Conservation (phyloP, 2,329 filamentous ascomycete species). For the Hymenotorrendiella dingleyae region DNA sequence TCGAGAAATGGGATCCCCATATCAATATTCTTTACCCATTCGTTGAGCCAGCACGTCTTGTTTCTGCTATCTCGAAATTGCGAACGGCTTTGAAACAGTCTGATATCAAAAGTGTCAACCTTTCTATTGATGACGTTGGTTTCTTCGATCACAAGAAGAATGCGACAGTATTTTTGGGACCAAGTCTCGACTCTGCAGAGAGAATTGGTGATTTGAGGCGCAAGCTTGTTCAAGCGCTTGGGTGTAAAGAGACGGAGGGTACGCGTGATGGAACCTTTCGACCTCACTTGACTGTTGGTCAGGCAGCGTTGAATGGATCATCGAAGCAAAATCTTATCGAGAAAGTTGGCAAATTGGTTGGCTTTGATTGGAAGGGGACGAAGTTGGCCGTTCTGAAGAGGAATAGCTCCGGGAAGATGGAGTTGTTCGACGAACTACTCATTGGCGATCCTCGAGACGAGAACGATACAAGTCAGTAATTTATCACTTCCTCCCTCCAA, state of each 20-base stretch:
- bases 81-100: slow-evolving; percentile 38
- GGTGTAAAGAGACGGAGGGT: slow-evolving; percentile 13
- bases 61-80: slow-evolving; percentile 17
- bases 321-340: slow-evolving; percentile 44
- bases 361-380: slow-evolving; percentile 42
- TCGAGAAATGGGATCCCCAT: slow-evolving; percentile 59
- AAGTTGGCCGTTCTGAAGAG: slow-evolving; percentile 49
- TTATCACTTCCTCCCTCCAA: too few relatives aligned
- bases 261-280: slow-evolving; percentile 16
- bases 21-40: slow-evolving; percentile 64
- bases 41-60: slow-evolving; percentile 42
- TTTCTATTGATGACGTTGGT: slow-evolving; percentile 7
- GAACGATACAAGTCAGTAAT: too few relatives aligned
- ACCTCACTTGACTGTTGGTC: slow-evolving; percentile 54
- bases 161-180: slow-evolving; percentile 18
- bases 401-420: slow-evolving; percentile 46
- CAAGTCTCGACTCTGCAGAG: slow-evolving; percentile 6
- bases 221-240: slow-evolving; percentile 6
- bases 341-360: slow-evolving; percentile 45
- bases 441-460: not conserved
- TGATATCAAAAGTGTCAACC: slow-evolving; percentile 24
- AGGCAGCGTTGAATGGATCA: slow-evolving; percentile 42
- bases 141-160: slow-evolving; percentile 14
- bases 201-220: slow-evolving; percentile 9
- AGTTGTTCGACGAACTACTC: slow-evolving; percentile 16